These are phyloP conservation scores for Castanopsis chinensis DNA, from an alignment of 306 rosid species.

Conservation along the genomic window DNA sequence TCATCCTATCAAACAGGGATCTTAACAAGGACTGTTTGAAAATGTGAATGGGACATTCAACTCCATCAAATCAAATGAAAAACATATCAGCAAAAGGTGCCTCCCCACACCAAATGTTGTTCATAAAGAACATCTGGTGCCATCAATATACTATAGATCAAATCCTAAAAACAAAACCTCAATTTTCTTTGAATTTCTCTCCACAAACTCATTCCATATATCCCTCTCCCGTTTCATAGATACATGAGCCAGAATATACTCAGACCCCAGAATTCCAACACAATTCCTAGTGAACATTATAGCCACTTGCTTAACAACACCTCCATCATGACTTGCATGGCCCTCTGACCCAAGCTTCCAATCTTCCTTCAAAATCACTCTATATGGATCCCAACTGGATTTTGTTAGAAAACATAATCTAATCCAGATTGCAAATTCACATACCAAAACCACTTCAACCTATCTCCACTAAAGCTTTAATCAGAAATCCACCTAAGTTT, in stretches of 20 bases:
- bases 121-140: not conserved
- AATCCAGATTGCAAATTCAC: not conserved
- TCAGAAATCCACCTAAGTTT: not conserved
- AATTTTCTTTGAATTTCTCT: not conserved
- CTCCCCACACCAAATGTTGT: not conserved
- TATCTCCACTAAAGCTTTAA: not conserved
- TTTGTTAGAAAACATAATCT: not conserved
- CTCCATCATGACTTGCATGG: not conserved
- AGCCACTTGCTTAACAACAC: not conserved
- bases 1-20: too few relatives aligned
- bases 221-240: not conserved
- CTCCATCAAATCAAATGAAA: too few relatives aligned
- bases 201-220: not conserved
- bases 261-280: not conserved
- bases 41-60: too few relatives aligned
- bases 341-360: too few relatives aligned
- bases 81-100: not conserved
- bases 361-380: not conserved
- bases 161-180: not conserved
- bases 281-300: not conserved
- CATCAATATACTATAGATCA: not conserved
- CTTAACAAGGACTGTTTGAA: too few relatives aligned
- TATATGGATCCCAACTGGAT: not conserved
- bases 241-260: not conserved
- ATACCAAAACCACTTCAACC: not conserved